Evolutionary conservation across 176 grass and related monocot genomes (phyloP).

Genomic region (Bolboschoenus planiculmis): DNA sequence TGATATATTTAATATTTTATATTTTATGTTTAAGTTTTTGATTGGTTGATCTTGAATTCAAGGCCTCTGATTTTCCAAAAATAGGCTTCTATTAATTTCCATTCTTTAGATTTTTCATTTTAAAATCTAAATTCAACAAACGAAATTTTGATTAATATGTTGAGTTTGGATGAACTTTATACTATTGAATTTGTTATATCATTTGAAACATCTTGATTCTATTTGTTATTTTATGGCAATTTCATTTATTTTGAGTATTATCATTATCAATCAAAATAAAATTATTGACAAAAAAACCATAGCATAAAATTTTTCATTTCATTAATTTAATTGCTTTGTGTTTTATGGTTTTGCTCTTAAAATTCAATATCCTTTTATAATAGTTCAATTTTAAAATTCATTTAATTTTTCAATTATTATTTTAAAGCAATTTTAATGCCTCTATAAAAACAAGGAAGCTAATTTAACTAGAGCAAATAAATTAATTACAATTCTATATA

Average conservation of each 20-base stretch:
- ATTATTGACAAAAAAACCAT: background rate
- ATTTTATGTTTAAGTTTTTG: background rate
- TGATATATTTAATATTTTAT: background rate
- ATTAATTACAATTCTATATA: background rate
- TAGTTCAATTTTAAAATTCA: background rate
- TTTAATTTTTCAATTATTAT: background rate
- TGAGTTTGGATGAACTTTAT: background rate
- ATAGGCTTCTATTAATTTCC: background rate
- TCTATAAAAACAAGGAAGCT: background rate
- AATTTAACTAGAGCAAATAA: background rate
- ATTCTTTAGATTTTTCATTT: background rate
- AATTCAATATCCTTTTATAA: background rate
- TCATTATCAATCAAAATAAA: background rate
- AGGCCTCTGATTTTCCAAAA: background rate
- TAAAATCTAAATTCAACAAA: background rate
- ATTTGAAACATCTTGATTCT: background rate
- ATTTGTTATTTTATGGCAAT: background rate
- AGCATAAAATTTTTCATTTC: background rate
- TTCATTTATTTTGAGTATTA: background rate
- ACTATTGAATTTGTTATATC: background rate
- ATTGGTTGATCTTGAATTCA: background rate
- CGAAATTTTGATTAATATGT: background rate
- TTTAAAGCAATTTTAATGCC: background rate
- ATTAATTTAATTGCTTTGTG: background rate
- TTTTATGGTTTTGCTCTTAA: background rate